Percentiles rank a stretch among this genome's conserved stretches.
Evolutionary conservation across 352 stramenopile genomes (phyloP).

Genomic region (Phytophthora ramorum): DNA sequence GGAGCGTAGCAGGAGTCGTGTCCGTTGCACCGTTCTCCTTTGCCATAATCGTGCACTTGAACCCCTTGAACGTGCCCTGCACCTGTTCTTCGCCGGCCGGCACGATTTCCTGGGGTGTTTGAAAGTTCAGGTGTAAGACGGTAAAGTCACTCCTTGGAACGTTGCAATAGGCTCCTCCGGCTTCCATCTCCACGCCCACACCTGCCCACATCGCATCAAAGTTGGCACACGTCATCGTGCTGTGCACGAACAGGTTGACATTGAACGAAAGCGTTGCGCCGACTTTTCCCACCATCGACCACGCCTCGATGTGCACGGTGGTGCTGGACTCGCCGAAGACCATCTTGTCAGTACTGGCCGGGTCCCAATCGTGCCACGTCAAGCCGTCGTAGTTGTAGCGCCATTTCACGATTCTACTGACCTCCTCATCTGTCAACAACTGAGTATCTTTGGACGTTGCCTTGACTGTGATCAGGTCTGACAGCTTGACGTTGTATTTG

Average conservation of each 20-base stretch:
- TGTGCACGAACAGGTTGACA: conserved; percentile 49
- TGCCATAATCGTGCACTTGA: conserved; percentile 12
- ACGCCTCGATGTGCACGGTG: conserved; percentile 56
- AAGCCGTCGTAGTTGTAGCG: conserved; percentile 41
- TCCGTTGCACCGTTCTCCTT: not conserved
- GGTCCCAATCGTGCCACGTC: conserved; percentile 19
- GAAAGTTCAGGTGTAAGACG: conserved; percentile 20
- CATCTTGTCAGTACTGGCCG: not conserved
- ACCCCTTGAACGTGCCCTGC: conserved; percentile 1
- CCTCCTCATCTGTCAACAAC: not conserved
- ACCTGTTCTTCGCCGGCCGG: conserved; percentile 2
- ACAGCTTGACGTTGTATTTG: conserved; percentile 24
- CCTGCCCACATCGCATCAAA: conserved; percentile 13
- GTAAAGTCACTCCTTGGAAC: conserved; percentile 32
- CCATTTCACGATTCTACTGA: conserved; percentile 34
- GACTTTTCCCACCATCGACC: conserved; percentile 53
- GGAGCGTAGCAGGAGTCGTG: not conserved
- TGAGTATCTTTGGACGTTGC: not conserved
- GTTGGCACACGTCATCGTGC: conserved; percentile 16
- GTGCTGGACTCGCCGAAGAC: conserved; percentile 35
- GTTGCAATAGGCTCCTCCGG: conserved; percentile 12
- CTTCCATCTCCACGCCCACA: not conserved
- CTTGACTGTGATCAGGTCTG: conserved; percentile 8
- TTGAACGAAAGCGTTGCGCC: conserved; percentile 27
- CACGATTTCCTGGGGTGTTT: conserved; percentile 2